Evolutionary conservation across 2,329 filamentous ascomycete species (phyloP).

Genomic region (Amauroascus verrucosus): DNA sequence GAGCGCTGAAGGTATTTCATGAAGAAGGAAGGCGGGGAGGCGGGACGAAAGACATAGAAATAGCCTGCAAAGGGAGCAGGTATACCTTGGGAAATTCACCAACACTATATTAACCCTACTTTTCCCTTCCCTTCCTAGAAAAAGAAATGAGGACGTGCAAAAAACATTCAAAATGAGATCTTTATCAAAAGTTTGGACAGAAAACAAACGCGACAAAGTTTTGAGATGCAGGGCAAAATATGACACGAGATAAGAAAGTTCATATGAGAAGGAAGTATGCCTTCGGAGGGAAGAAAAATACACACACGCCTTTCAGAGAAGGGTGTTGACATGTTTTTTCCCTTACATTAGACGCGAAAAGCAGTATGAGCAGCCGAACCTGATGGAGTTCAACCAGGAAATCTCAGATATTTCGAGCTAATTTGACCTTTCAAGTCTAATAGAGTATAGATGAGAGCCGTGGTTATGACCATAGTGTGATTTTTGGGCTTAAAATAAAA

Average conservation of each 20-base stretch:
- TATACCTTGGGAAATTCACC: no score
- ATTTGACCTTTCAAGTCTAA: not conserved
- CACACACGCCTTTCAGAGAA: not conserved
- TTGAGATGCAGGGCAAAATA: not conserved
- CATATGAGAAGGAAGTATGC: not conserved
- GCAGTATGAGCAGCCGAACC: not conserved
- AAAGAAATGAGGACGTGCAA: not conserved
- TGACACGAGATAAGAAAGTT: not conserved
- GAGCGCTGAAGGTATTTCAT: not conserved
- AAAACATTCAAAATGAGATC: not conserved
- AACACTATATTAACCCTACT: no score
- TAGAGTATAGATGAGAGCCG: no score
- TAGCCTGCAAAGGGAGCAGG: no score
- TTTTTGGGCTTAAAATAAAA: no score
- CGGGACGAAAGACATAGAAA: not conserved
- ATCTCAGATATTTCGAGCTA: not conserved
- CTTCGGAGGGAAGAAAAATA: not conserved
- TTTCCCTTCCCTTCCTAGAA: not conserved
- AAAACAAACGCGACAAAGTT: not conserved
- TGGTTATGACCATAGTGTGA: no score
- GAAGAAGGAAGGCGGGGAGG: not conserved
- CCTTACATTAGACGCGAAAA: not conserved
- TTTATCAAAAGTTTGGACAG: not conserved
- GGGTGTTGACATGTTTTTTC: slow-evolving; percentile 1
- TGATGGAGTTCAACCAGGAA: not conserved